phyloP scores from a whole-genome alignment of 2,329 filamentous ascomycete genomes.

The Neophaeococcomyces mojaviensis region DNA sequence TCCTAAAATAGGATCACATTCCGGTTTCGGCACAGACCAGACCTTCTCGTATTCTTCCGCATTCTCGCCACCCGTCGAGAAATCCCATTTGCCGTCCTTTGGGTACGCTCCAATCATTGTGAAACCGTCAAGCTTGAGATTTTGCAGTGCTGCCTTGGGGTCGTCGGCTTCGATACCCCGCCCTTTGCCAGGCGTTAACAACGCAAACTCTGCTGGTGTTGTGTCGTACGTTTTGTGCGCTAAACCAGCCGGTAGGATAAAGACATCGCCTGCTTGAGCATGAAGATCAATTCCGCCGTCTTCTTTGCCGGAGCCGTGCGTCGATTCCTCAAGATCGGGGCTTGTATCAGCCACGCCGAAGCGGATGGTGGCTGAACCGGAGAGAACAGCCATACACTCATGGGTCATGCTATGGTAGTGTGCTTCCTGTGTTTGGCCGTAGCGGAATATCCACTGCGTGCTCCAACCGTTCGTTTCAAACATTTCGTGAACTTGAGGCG shows the following conservation, averaged over 20 bases:
- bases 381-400: slow-evolving; percentile 52
- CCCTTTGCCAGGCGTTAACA: slow-evolving; percentile 40
- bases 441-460: slow-evolving; percentile 51
- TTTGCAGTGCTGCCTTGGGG: slow-evolving; percentile 29
- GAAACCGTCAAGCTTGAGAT: slow-evolving; percentile 37
- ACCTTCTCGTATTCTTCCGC: slow-evolving; percentile 34
- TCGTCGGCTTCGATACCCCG: slow-evolving; percentile 30
- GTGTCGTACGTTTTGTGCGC: slow-evolving; percentile 49
- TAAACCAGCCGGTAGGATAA: slow-evolving; percentile 50
- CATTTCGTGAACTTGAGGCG: slow-evolving; percentile 34
- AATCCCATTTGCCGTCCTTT: slow-evolving; percentile 42
- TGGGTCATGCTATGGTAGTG: slow-evolving; percentile 53
- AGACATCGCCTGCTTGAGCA: slow-evolving; percentile 49
- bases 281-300: slow-evolving; percentile 43
- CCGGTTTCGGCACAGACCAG: slow-evolving; percentile 41
- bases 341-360: slow-evolving; percentile 48
- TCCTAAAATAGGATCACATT: slow-evolving; percentile 44
- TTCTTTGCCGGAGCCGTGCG: slow-evolving; percentile 35
- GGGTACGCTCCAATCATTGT: slow-evolving; percentile 55
- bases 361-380: slow-evolving; percentile 46
- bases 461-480: slow-evolving; percentile 47
- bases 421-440: slow-evolving; percentile 46
- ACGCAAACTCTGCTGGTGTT: slow-evolving; percentile 31
- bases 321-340: slow-evolving; percentile 33
- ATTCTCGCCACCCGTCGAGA: slow-evolving; percentile 40